Conservation (phyloP, 2,329 filamentous ascomycete species). For the Scleromitrula shiraiana region DNA sequence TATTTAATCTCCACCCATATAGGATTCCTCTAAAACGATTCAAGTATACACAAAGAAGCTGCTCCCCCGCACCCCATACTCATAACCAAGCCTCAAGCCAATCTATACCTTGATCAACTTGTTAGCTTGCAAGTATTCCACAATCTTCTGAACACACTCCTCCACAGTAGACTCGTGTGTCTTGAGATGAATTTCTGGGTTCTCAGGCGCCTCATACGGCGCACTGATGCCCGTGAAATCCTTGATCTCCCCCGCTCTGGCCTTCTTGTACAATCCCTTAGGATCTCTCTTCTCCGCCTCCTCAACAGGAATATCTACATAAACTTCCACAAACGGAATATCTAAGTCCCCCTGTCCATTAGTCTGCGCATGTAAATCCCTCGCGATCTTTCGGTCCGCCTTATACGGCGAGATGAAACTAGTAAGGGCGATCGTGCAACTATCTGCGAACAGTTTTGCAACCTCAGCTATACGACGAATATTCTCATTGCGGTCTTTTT, state of each 20-base stretch:
- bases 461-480: conserved; percentile 90
- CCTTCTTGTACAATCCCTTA: conserved; percentile 98
- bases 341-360: conserved; percentile 49
- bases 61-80: too few species aligned
- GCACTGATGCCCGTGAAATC: conserved; percentile 95
- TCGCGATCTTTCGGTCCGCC: conserved; percentile 74
- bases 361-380: conserved; percentile 62
- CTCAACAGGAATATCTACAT: conserved; percentile 82
- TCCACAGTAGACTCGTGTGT: conserved; percentile 77
- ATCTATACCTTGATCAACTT: conserved; percentile 41
- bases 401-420: conserved; percentile 96
- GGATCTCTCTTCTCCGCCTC: conserved; percentile 93
- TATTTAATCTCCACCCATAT: not conserved
- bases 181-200: conserved; percentile 79
- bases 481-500: conserved; percentile 93
- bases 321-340: conserved; percentile 89
- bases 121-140: conserved; percentile 66
- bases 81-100: not conserved
- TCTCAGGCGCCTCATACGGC: conserved; percentile 84
- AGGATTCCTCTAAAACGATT: not conserved
- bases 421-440: conserved; percentile 77
- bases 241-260: conserved; percentile 85
- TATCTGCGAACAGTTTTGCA: conserved; percentile 92
- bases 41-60: too few species aligned
- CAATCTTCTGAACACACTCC: conserved; percentile 80